Conservation (phyloP, 139 green algal species). For the Edaphochlamys debaryana region DNA sequence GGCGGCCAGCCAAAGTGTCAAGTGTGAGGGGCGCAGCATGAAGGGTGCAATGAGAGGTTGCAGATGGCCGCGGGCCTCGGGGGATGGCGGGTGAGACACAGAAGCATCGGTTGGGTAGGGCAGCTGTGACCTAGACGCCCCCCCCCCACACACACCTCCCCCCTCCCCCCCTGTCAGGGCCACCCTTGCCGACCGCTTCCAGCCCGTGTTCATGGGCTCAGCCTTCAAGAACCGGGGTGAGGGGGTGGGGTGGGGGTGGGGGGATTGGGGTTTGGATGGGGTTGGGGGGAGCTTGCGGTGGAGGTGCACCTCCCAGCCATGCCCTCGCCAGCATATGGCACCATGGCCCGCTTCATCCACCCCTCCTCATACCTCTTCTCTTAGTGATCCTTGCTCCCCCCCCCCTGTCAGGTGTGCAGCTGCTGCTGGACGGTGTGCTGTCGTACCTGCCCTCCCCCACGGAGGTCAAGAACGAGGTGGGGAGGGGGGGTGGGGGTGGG, state of each 20-base stretch:
- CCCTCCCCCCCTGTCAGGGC: conserved; percentile 22
- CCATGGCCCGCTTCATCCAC: not conserved
- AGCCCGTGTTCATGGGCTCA: conserved; percentile 96
- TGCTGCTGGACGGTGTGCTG: conserved; percentile 89
- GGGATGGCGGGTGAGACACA: not conserved
- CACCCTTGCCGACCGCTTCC: conserved; percentile 82
- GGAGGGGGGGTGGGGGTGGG: not conserved
- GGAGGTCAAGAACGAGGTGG: conserved; percentile 63
- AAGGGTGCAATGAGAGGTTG: too few relatives aligned
- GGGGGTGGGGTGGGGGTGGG: not conserved
- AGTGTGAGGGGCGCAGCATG: too few relatives aligned
- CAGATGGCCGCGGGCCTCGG: too few relatives aligned
- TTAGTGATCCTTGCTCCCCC: not conserved
- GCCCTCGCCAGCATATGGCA: not conserved
- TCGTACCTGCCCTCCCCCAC: conserved; percentile 93
- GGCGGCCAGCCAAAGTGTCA: too few relatives aligned
- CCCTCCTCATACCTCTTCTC: too few relatives aligned
- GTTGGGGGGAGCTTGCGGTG: too few relatives aligned
- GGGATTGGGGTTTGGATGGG: not conserved
- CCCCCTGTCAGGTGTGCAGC: conserved; percentile 69
- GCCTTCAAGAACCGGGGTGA: conserved; percentile 91
- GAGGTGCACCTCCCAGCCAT: not conserved
- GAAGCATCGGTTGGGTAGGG: not conserved
- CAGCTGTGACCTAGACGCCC: not conserved
- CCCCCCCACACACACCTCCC: not conserved